A percentile compares a stretch with the other conserved stretches of the same genome.
Conservation (phyloP, 495 filamentous ascomycete species). For the Aspergillus nidulans region DNA sequence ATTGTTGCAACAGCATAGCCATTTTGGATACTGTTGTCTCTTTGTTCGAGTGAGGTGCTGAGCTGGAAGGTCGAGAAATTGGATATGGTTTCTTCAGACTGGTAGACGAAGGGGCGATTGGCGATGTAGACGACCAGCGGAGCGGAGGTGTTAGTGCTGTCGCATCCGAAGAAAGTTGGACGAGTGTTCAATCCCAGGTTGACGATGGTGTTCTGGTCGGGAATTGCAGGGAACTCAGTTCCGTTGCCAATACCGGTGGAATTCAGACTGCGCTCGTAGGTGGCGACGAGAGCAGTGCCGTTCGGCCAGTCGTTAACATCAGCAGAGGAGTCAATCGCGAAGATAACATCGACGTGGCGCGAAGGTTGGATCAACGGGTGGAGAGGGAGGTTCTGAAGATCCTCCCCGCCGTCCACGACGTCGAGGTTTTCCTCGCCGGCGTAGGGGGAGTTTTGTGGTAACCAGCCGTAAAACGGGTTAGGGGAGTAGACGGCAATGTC, state of each 20-base stretch:
- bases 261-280: constrained; percentile 66
- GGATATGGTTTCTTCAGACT: constrained; percentile 26
- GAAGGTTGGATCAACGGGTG: constrained; percentile 74
- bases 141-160: constrained; percentile 51
- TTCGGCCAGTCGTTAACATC: constrained; percentile 82
- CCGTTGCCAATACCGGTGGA: constrained; percentile 60
- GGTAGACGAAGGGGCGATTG: constrained; percentile 69
- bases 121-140: constrained; percentile 83
- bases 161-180: constrained; percentile 90
- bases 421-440: constrained; percentile 53
- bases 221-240: constrained; percentile 74
- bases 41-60: constrained; percentile 53
- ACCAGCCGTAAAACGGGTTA: constrained; percentile 77
- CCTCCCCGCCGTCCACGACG: constrained; percentile 81
- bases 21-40: constrained; percentile 73
- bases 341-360: constrained; percentile 80
- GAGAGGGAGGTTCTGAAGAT: constrained; percentile 82
- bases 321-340: constrained; percentile 80
- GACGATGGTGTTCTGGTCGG: constrained; percentile 77
- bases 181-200: constrained; percentile 75
- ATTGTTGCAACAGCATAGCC: constrained; percentile 76
- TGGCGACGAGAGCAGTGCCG: constrained; percentile 75
- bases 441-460: constrained; percentile 54
- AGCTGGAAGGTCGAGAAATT: constrained; percentile 71
- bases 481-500: constrained; percentile 78